Evolutionary conservation across 176 grass and related monocot species (phyloP), one percentile per base, ranked within the genome.

Genomic region (Rhynchospora tenuis): DNA sequence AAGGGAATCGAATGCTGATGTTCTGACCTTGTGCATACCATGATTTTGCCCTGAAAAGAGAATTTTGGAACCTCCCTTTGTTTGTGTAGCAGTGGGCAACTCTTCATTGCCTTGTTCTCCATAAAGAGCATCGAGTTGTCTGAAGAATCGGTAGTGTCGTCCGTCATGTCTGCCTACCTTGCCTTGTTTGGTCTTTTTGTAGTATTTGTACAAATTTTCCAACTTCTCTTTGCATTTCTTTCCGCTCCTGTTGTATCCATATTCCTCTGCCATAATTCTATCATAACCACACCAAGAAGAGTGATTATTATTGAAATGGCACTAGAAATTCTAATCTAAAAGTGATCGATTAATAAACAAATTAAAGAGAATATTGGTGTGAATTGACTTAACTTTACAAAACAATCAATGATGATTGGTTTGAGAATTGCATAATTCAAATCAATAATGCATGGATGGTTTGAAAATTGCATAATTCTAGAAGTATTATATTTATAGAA

Each of bases 151-250:
- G 74, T 98, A 98, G 23, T 90, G 51, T 79, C 89, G 92, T 27
- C 95, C 92, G 68, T 93, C 90, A 31, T 88, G 88, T 22, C 87
- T 90, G 19, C 92, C 95, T 29, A 89, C 84, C 46, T 93, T 85
- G 63, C 92, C 89, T 81, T 94, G 92, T 85, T 90, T 98, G 81
- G 92, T 98, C 79, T 93, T 93, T 89, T 94, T 94, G 87, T 98
- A 98, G 89, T 98, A 98, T 78, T 98, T 98, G 87, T 98, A 90
- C 67, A 98, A 87, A 93, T 98, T 98, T 83, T 98, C 95, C 83
- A 98, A 87, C 51, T 98, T 98, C 87, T 98, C 95, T 59, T 90
- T 93, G 89, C 95, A 98, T 87, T 98, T 98, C 78, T 93, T 98
- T 86, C 90, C 92, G 78, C 87, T 98, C 5, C 95, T 92, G 20